Evolutionary conservation across 2,329 filamentous ascomycete genomes (phyloP).

Genomic region (Fusarium sp.): DNA sequence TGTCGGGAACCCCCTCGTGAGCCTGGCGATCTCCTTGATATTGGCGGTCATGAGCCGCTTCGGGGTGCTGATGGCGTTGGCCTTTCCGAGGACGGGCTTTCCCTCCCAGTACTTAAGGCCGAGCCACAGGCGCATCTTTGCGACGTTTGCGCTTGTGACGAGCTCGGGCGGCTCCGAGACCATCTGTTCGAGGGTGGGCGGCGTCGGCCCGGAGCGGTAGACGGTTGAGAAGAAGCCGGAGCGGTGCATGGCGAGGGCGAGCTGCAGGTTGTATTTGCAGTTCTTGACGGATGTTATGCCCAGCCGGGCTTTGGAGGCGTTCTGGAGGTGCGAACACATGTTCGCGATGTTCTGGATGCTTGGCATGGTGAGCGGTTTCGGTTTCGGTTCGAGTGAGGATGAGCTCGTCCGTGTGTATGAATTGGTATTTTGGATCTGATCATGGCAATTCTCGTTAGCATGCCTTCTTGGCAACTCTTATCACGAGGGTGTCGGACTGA

Average conservation of each 20-base stretch:
- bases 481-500: not conserved
- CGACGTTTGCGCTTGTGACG: constrained; percentile 76
- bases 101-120: constrained; percentile 91
- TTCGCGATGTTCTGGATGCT: constrained; percentile 77
- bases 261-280: constrained; percentile 80
- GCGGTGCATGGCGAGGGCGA: constrained; percentile 82
- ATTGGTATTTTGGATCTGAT: constrained; percentile 8
- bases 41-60: constrained; percentile 76
- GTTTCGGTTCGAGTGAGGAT: not conserved
- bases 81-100: constrained; percentile 77
- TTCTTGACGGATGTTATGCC: constrained; percentile 85
- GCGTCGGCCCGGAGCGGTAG: constrained; percentile 72
- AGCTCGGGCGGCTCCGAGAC: constrained; percentile 61
- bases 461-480: constrained; percentile 3
- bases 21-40: constrained; percentile 67
- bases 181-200: constrained; percentile 61
- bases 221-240: constrained; percentile 85
- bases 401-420: not conserved
- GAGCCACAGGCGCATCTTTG: constrained; percentile 82
- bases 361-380: constrained; percentile 47
- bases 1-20: constrained; percentile 75
- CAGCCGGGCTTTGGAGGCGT: constrained; percentile 84
- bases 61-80: constrained; percentile 77
- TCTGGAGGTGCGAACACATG: constrained; percentile 91
- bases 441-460: constrained; percentile 14